A percentile compares a stretch with the other conserved stretches of the same genome.
Conservation (phyloP, 768 basidiomycete species). For the Strobilomyces dryophilus region DNA sequence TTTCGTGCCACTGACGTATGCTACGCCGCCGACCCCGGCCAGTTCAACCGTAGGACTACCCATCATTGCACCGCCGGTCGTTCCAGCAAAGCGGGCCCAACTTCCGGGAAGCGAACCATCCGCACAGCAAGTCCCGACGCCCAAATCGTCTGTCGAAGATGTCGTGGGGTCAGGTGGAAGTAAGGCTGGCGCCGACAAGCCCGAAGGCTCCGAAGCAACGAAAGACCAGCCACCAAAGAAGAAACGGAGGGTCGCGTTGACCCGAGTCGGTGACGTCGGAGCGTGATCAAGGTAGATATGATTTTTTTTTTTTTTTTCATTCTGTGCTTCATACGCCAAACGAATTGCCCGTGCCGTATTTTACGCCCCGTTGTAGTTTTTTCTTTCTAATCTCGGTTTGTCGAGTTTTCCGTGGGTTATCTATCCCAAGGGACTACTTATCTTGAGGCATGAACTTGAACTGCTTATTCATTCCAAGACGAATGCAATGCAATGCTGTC, state of each 20-base stretch:
- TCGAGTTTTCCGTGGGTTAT: not conserved
- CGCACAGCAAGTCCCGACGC: conserved; percentile 20
- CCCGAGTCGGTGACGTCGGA: conserved; percentile 57
- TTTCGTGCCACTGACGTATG: conserved; percentile 55
- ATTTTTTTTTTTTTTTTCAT: conserved; percentile 3
- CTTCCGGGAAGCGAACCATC: conserved; percentile 21
- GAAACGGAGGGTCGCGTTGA: conserved; percentile 77
- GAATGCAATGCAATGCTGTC: conserved; percentile 17
- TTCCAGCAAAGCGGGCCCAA: conserved; percentile 36
- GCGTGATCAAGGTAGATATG: conserved; percentile 9
- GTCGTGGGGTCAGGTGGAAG: conserved; percentile 11
- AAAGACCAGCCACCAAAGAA: conserved; percentile 71
- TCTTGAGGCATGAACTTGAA: conserved; percentile 11
- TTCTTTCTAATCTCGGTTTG: conserved; percentile 11
- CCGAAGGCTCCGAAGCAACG: conserved; percentile 15
- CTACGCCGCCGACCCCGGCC: conserved; percentile 24
- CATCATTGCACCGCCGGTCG: conserved; percentile 27
- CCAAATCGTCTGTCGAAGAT: conserved; percentile 29
- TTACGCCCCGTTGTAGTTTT: conserved; percentile 15
- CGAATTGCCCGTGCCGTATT: conserved; percentile 6
- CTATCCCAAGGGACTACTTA: not conserved
- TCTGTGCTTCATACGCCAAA: conserved; percentile 1
- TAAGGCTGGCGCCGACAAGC: conserved; percentile 6
- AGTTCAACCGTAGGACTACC: conserved; percentile 34
- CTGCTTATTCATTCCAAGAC: conserved; percentile 13